These are phyloP conservation scores for Paspalum vaginatum DNA, from an alignment of 176 grass and related monocot species.

Conservation along the genomic window DNA sequence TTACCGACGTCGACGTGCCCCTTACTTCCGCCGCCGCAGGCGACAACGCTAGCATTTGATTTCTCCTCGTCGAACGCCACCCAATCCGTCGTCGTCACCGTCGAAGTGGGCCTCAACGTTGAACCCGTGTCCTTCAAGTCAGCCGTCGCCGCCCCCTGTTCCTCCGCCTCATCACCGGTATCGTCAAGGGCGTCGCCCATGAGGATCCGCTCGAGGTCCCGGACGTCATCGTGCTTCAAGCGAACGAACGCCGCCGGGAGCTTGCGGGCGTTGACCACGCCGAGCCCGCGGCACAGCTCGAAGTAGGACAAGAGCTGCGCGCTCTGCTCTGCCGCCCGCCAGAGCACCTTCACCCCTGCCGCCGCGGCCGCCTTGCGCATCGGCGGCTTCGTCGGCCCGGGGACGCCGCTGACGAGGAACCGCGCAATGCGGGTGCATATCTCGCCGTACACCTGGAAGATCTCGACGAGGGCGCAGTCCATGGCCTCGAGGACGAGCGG, in stretches of 20 bases:
- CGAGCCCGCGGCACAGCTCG: constrained; percentile 50
- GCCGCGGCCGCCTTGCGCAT: background rate
- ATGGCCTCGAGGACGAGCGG: constrained; percentile 62
- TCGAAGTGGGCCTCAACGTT: background rate
- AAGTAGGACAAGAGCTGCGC: constrained; percentile 48
- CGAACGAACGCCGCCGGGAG: constrained; percentile 39
- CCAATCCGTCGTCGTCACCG: background rate
- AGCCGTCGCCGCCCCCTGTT: background rate
- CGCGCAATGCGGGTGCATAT: constrained; percentile 48
- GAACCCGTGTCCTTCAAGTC: background rate
- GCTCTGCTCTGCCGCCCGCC: constrained; percentile 46
- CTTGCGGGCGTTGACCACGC: constrained; percentile 54
- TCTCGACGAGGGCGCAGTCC: constrained; percentile 59
- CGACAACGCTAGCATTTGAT: background rate
- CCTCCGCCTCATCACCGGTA: background rate
- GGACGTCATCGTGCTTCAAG: constrained; percentile 40
- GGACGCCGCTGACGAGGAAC: constrained; percentile 43
- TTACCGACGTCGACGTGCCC: background rate
- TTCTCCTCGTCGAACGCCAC: constrained; percentile 13
- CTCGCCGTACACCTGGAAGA: constrained; percentile 48
- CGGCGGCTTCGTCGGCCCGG: background rate
- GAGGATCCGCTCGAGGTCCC: constrained; percentile 41
- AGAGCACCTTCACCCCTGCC: constrained; percentile 31
- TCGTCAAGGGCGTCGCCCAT: background rate
- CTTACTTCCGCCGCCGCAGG: background rate